phyloP scores from a whole-genome alignment of 2,329 filamentous ascomycete species.

The Aspergillus flavus region DNA sequence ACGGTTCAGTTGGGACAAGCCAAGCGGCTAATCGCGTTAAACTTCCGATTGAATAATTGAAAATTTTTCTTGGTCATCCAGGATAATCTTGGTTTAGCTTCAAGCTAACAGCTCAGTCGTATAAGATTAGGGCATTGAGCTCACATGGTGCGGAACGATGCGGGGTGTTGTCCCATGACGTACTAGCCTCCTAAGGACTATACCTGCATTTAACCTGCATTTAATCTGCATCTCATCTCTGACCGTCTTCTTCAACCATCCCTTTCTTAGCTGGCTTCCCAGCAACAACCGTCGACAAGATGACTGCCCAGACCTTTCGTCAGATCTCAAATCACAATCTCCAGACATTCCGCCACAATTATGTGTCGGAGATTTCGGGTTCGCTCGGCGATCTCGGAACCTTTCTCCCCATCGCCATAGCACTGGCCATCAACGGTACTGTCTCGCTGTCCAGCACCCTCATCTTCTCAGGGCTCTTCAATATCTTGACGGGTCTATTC shows the following conservation, averaged over 20 bases:
- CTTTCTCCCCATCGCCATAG: conserved; percentile 83
- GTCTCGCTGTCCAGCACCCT: conserved; percentile 83
- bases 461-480: conserved; percentile 85
- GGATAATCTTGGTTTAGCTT: background rate
- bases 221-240: background rate
- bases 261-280: background rate
- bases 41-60: background rate
- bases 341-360: conserved; percentile 56
- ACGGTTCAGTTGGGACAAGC: background rate
- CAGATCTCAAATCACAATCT: conserved; percentile 53
- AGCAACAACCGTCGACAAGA: conserved; percentile 13
- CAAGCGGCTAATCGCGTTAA: background rate
- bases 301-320: conserved; percentile 30
- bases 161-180: background rate
- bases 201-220: background rate
- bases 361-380: conserved; percentile 79
- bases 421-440: conserved; percentile 74
- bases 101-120: background rate
- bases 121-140: too few relatives aligned
- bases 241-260: background rate
- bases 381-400: conserved; percentile 89
- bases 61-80: background rate
- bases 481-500: conserved; percentile 75
- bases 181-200: background rate
- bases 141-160: background rate